phyloP scores from a whole-genome alignment of 768 basidiomycete genomes.

The Leccinellum albellum region DNA sequence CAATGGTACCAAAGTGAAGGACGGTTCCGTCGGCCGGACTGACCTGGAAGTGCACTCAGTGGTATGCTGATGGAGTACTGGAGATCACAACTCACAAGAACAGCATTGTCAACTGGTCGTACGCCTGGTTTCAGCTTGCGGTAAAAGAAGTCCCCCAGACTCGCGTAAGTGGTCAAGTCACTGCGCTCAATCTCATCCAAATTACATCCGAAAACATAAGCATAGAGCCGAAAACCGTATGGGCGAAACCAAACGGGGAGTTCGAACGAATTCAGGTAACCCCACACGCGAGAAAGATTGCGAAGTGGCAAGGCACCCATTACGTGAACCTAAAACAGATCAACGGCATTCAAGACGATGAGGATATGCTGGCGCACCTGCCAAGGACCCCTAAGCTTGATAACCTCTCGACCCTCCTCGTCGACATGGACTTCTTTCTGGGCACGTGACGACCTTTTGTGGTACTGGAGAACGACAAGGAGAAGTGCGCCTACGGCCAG shows the following conservation, averaged over 20 bases:
- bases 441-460: conserved; percentile 50
- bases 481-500: conserved; percentile 88
- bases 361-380: conserved; percentile 51
- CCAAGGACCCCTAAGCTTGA: conserved; percentile 87
- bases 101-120: conserved; percentile 73
- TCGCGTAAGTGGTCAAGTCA: conserved; percentile 76
- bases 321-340: conserved; percentile 74
- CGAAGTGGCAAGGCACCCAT: conserved; percentile 91
- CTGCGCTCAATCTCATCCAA: conserved; percentile 81
- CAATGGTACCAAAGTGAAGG: conserved; percentile 87
- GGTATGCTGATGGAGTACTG: background rate
- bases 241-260: conserved; percentile 96
- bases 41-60: conserved; percentile 45
- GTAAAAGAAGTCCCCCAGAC: conserved; percentile 96
- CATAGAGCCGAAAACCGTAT: conserved; percentile 80
- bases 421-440: conserved; percentile 70
- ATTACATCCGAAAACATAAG: conserved; percentile 89
- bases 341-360: background rate
- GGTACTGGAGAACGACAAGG: conserved; percentile 73
- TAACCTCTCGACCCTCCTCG: conserved; percentile 77
- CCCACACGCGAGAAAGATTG: conserved; percentile 96
- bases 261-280: conserved; percentile 89
- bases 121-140: conserved; percentile 76
- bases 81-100: conserved; percentile 50
- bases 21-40: conserved; percentile 94